These are phyloP conservation scores for Castanea sativa DNA, from an alignment of 306 rosid genomes.

Conservation along the genomic window DNA sequence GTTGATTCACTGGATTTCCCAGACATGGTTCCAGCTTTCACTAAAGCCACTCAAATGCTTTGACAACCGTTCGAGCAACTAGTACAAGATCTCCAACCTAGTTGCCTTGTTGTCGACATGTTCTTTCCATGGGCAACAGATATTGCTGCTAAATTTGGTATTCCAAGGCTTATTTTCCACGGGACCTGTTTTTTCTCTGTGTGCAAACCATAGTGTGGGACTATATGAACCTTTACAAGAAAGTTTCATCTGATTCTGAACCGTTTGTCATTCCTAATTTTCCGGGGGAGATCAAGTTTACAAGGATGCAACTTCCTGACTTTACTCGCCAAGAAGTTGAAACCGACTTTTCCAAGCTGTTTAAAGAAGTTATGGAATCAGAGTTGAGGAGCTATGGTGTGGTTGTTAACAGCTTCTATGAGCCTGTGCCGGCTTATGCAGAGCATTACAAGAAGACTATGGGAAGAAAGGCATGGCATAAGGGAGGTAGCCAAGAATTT, in stretches of 20 bases:
- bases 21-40: not conserved
- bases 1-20: not conserved
- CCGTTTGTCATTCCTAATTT: constrained; percentile 27
- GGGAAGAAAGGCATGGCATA: constrained; percentile 10
- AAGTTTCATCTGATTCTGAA: constrained; percentile 18
- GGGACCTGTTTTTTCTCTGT: constrained; percentile 28
- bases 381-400: constrained; percentile 17
- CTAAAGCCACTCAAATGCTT: not conserved
- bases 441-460: constrained; percentile 21
- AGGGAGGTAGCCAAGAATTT: too few species aligned
- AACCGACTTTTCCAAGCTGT: not conserved
- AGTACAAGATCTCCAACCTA: constrained; percentile 17
- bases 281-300: constrained; percentile 25
- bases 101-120: constrained; percentile 29
- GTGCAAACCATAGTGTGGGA: not conserved
- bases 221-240: constrained; percentile 13
- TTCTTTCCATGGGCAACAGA: constrained; percentile 33
- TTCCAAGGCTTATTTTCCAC: constrained; percentile 39
- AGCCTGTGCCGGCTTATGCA: constrained; percentile 19
- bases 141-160: constrained; percentile 26
- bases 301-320: constrained; percentile 18
- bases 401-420: constrained; percentile 30
- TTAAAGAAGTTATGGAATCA: not conserved
- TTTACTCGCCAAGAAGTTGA: constrained; percentile 2
- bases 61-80: constrained; percentile 14